Conservation (phyloP, 2,329 filamentous ascomycete genomes). For the Ceratocystis alfenasii region DNA sequence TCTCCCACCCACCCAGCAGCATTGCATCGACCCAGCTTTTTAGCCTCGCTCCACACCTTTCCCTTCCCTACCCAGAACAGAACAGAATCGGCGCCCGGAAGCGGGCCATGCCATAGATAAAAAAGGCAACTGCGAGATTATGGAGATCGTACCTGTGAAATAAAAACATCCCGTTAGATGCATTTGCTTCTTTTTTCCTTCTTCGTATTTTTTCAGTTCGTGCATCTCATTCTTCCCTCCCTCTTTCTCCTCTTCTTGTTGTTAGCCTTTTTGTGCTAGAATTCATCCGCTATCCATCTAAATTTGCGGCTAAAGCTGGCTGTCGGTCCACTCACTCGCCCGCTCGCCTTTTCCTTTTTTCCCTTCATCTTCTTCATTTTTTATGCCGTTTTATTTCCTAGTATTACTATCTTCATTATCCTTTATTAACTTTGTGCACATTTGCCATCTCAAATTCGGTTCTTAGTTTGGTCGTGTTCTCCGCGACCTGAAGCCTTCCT, state of each 20-base stretch:
- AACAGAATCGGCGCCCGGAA: not conserved
- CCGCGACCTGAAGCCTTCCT: not conserved
- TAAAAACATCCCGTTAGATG: slow-evolving; percentile 11
- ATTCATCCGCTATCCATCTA: not conserved
- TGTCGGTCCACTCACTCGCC: not conserved
- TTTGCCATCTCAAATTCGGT: not conserved
- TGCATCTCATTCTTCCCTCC: not conserved
- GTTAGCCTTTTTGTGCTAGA: not conserved
- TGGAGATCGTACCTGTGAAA: slow-evolving; percentile 10
- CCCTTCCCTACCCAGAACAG: not conserved
- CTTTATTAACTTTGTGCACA: not conserved
- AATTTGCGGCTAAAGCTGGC: not conserved
- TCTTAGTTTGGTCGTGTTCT: not conserved
- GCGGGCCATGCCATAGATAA: not conserved
- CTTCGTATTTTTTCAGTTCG: not conserved
- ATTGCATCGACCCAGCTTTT: not conserved
- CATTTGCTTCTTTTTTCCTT: slow-evolving; percentile 2
- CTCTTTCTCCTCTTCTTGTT: not conserved
- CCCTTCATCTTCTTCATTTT: not conserved
- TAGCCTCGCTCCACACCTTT: too few relatives aligned
- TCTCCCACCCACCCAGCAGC: slow-evolving; percentile 1
- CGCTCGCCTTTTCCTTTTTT: not conserved
- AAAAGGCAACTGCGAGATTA: slow-evolving; percentile 9
- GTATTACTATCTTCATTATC: not conserved
- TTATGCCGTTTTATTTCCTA: not conserved